Evolutionary conservation across 2,329 filamentous ascomycete species (phyloP).

Genomic region (Xylariales sp.): DNA sequence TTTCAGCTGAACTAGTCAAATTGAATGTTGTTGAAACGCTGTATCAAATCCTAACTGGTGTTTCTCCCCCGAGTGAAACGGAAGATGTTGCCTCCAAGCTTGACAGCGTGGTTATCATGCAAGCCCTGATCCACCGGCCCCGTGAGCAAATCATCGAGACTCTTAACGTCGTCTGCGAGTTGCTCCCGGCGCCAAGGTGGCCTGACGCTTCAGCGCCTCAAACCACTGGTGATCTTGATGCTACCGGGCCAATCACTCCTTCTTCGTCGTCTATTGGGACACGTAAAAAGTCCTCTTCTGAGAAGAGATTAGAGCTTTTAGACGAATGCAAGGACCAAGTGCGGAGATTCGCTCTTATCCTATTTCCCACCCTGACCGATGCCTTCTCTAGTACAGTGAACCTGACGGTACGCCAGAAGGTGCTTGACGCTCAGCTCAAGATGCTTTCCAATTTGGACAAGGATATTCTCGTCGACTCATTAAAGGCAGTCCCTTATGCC

Average conservation of each 20-base stretch:
- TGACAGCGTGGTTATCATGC: constrained; percentile 98
- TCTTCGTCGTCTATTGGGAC: constrained; percentile 56
- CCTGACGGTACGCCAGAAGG: constrained; percentile 91
- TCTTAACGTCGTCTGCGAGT: constrained; percentile 95
- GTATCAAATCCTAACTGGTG: constrained; percentile 95
- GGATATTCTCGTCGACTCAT: constrained; percentile 83
- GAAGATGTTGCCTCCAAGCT: constrained; percentile 86
- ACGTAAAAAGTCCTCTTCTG: constrained; percentile 71
- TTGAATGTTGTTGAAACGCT: constrained; percentile 97
- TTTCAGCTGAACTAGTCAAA: constrained; percentile 92
- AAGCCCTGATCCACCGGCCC: constrained; percentile 93
- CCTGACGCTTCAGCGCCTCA: constrained; percentile 57
- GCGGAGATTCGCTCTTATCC: constrained; percentile 89
- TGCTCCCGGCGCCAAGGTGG: constrained; percentile 80
- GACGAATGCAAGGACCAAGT: constrained; percentile 87
- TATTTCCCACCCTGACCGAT: constrained; percentile 94
- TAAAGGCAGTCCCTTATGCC: constrained; percentile 90
- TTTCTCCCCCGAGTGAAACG: constrained; percentile 85
- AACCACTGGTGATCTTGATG: constrained; percentile 48
- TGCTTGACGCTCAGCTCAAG: constrained; percentile 94
- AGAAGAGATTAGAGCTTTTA: constrained; percentile 84
- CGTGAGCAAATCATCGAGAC: constrained; percentile 97
- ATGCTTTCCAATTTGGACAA: constrained; percentile 97
- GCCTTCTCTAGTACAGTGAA: constrained; percentile 99
- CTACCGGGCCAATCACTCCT: constrained; percentile 56